Base-by-base conservation (phyloP, 2,329 filamentous ascomycete genomes). In the Gremmenia infestans region DNA sequence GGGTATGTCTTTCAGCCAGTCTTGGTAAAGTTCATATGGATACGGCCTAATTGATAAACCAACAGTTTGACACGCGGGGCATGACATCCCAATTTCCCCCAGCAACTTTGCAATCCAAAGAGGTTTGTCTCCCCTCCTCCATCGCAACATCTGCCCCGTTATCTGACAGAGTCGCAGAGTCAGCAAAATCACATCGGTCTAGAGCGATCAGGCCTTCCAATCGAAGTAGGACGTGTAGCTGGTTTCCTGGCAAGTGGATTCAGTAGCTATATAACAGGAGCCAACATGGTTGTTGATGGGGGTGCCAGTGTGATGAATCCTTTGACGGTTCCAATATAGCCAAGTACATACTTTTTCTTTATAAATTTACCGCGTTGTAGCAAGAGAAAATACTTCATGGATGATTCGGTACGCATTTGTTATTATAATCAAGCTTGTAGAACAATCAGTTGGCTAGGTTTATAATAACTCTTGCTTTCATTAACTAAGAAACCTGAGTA, bases 231-330 rank as follows among this genome's bases (percentile, higher is more conserved):
- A 1, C 71, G 80, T 37, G 81, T 85, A 3, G 82, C 79, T 0
- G 82, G 83, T 0, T 86, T 86, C 65, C 71, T 86, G 59, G 81
- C 82, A 2, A 81, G 77, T 68, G 81, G 81, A 0, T 86, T 86
- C 68, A 82, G 79, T 59, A 80, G 76, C 54, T 86, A 86, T 68
- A 75, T 86, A 45, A 85, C 80, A 0, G 83, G 83, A 1, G 74
- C 80, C 2, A 85, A 86, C 65, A 68, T 86, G 63, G 76, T 84
- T 14, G 81, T 85, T 14, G 82, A 86, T 71, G 83, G 81, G 4
- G 83, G 82, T 7, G 78, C 80, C 9, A 56, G 54, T 32, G 54
- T 56, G 11, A 56, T 56, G 54, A 56, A 56, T 42, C 54, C 54
- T 42, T 50, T 56, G 46, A 56, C 54, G 1, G 54, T 56, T 14